Evolutionary conservation across 2,329 filamentous ascomycete genomes (phyloP), one percentile per base, ranked within the genome.

Genomic region (Claviceps sp.): DNA sequence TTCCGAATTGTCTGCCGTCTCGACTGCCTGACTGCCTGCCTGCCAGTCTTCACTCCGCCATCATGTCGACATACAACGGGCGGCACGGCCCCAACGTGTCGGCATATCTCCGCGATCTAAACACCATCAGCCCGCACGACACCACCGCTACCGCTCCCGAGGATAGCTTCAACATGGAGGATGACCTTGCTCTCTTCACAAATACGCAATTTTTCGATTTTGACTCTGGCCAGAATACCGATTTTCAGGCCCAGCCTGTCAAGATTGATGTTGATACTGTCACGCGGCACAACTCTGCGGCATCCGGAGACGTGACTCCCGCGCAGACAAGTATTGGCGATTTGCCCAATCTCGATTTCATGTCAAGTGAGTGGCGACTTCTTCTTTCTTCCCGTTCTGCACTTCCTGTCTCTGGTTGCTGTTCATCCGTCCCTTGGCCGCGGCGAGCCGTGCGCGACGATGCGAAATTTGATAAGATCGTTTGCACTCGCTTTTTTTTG

Each of bases 81-180:
- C 85, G 88, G 56, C 82, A 85, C 64, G 86, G 80, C 60, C 85
- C 87, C 63, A 95, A 95, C 68, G 86, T 95, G 70, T 89, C 88
- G 63, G 85, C 89, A 64, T 95, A 93, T 72, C 77, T 96, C 58
- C 85, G 87, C 62, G 85, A 90, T 59, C 76, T 96, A 61, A 95
- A 95, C 73, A 79, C 82, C 55, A 73, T 84, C 55, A 80, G 82
- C 60, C 78, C 85, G 50, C 75, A 83, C 55, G 77, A 74, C 50
- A 59, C 59, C 53, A 61, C 73, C 23, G 64, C 77, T 26, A 17
- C 45, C 23, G 64, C 77, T 29, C 46, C 52, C 8, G 76, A 83
- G 54, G 79, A 85, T 50, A 68, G 74, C 49, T 77, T 83, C 66
- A 77, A 77, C 59, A 72, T 85, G 56, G 83, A 87, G 59, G 80